Evolutionary conservation across 2,329 filamentous ascomycete species (phyloP).

Genomic region (Pyrenophora teres): DNA sequence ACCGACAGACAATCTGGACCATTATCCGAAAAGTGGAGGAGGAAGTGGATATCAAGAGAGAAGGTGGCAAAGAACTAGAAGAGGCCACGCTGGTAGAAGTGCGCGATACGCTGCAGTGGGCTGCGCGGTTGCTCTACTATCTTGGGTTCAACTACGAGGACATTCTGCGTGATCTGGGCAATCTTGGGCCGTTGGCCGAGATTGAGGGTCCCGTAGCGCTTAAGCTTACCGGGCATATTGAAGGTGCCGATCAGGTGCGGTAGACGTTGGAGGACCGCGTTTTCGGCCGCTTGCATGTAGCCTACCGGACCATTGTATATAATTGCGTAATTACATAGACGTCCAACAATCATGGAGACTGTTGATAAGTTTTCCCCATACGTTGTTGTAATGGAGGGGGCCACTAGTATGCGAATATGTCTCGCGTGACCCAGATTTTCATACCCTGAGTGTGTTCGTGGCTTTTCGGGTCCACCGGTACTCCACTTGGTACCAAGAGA

Average conservation of each 20-base stretch:
- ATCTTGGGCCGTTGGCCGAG: constrained; percentile 36
- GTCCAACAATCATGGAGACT: neutral
- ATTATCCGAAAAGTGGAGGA: constrained; percentile 41
- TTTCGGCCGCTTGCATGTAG: constrained; percentile 29
- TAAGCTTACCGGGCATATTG: constrained; percentile 3
- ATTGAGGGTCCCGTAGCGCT: constrained; percentile 32
- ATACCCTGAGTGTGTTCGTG: constrained; percentile 24
- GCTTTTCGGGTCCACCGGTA: constrained; percentile 18
- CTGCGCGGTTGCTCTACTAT: constrained; percentile 35
- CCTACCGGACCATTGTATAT: constrained; percentile 17
- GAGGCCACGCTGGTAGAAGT: constrained; percentile 24
- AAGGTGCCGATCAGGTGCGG: constrained; percentile 13
- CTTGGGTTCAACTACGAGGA: constrained; percentile 43
- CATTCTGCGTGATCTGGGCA: constrained; percentile 38
- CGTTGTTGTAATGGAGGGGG: neutral
- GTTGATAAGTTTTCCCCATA: neutral
- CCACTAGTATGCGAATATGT: constrained; percentile 2
- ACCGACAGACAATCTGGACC: constrained; percentile 41
- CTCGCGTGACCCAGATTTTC: constrained; percentile 11
- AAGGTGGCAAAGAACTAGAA: constrained; percentile 18
- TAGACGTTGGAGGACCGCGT: constrained; percentile 10
- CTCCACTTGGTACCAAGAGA: constrained; percentile 16
- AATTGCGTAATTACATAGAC: constrained; percentile 23
- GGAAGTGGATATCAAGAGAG: constrained; percentile 32
- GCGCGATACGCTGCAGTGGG: constrained; percentile 40